Evolutionary conservation across 345 rosid genomes (phyloP).

Genomic region (Salix viminalis): DNA sequence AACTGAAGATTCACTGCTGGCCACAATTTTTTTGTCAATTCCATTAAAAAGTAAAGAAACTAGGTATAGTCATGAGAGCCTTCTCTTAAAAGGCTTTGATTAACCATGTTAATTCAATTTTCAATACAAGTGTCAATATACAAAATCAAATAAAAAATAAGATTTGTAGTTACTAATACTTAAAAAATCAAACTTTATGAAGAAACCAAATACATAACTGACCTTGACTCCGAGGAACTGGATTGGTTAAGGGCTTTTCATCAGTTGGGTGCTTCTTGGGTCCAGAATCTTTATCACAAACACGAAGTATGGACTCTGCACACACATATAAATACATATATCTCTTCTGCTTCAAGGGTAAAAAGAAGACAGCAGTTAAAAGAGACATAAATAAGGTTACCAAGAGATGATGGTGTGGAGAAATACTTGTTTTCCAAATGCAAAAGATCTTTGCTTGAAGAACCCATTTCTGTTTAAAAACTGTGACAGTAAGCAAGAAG

Average conservation of each 20-base stretch:
- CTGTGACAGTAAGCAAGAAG: neutral
- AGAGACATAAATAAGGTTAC: conserved; percentile 9
- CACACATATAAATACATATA: neutral
- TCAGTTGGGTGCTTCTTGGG: conserved; percentile 19
- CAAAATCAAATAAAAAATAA: neutral
- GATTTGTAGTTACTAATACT: neutral
- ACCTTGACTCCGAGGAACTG: conserved; percentile 61
- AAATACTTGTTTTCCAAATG: conserved; percentile 34
- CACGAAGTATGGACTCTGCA: conserved; percentile 46
- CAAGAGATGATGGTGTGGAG: conserved; percentile 22
- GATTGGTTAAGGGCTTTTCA: conserved; percentile 37
- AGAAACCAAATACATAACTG: neutral
- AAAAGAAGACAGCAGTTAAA: neutral
- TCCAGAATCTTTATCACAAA: conserved; percentile 21
- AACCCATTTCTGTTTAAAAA: conserved; percentile 21
- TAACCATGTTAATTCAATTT: neutral
- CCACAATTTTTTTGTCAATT: neutral
- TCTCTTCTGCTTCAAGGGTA: neutral
- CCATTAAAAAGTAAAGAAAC: neutral
- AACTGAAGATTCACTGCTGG: neutral
- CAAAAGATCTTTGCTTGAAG: conserved; percentile 41
- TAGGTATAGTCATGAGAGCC: neutral
- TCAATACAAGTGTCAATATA: neutral
- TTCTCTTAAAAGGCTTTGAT: neutral
- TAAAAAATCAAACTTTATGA: neutral